Conservation (phyloP, 2,329 filamentous ascomycete species). For the Paradendryphiella salina region DNA sequence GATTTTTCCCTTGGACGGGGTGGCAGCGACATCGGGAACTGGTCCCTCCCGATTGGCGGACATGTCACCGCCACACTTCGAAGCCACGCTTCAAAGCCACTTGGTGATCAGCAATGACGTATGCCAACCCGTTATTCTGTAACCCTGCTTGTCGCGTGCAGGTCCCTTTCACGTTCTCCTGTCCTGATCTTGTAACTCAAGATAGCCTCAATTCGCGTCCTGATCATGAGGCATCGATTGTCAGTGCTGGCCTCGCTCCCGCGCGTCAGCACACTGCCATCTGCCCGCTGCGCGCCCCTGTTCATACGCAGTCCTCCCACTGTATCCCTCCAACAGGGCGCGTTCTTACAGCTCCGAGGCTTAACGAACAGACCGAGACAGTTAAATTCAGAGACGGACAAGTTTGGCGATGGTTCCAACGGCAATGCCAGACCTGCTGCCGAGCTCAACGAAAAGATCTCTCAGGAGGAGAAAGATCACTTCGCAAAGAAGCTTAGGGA, state of each 20-base stretch:
- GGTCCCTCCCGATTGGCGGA: background rate
- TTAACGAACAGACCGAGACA: background rate
- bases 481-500: conserved; percentile 49
- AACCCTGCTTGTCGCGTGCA: conserved; percentile 15
- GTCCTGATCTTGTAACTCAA: background rate
- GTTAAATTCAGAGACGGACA: conserved; percentile 18
- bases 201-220: background rate
- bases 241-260: conserved; percentile 27
- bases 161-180: conserved; percentile 2
- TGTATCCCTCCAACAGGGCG: background rate
- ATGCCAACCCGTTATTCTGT: background rate
- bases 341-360: conserved; percentile 4
- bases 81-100: conserved; percentile 12
- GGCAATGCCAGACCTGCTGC: conserved; percentile 45
- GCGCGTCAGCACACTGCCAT: conserved; percentile 18
- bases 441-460: conserved; percentile 51
- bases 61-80: background rate
- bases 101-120: conserved; percentile 12
- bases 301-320: conserved; percentile 5
- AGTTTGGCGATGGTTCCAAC: conserved; percentile 30
- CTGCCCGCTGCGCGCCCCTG: conserved; percentile 16
- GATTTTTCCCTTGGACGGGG: too few species aligned
- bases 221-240: conserved; percentile 41
- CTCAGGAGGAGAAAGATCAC: conserved; percentile 52
- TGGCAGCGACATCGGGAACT: background rate